Conservation (phyloP, 1,284 basidiomycete species). For the Agroathelia rolfsii region DNA sequence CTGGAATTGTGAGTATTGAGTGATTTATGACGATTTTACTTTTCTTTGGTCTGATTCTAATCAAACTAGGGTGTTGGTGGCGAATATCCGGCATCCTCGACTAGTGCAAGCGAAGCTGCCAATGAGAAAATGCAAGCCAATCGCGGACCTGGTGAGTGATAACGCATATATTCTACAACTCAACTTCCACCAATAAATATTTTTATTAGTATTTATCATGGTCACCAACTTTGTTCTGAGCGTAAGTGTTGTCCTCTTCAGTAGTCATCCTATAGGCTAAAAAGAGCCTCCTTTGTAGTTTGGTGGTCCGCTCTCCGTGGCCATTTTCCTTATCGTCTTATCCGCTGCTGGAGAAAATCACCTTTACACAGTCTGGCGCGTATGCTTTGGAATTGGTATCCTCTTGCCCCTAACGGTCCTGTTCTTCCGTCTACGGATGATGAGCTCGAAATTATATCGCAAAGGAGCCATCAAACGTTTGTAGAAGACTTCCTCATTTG, state of each 20-base stretch:
- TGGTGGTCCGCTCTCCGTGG: constrained; percentile 61
- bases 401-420: constrained; percentile 63
- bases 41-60: constrained; percentile 2
- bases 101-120: constrained; percentile 60
- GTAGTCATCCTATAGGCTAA: no score
- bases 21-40: constrained; percentile 6
- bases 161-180: constrained; percentile 5
- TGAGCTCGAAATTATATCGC: constrained; percentile 57
- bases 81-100: constrained; percentile 68
- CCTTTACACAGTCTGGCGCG: constrained; percentile 66
- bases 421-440: constrained; percentile 62
- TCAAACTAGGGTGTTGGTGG: constrained; percentile 69
- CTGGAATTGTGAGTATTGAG: constrained; percentile 56
- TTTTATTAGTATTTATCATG: constrained; percentile 51
- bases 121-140: constrained; percentile 57
- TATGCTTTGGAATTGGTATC: constrained; percentile 66
- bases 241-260: constrained; percentile 22
- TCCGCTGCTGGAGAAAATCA: constrained; percentile 55
- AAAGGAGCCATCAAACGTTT: constrained; percentile 56
- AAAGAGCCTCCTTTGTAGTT: constrained; percentile 28
- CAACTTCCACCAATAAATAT: constrained; percentile 7
- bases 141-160: constrained; percentile 49
- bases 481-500: constrained; percentile 12
- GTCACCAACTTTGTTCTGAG: constrained; percentile 64
- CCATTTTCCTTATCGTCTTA: constrained; percentile 65